These are phyloP conservation scores for Hirschfeldia incana DNA, from an alignment of 345 rosid genomes.

Conservation along the genomic window DNA sequence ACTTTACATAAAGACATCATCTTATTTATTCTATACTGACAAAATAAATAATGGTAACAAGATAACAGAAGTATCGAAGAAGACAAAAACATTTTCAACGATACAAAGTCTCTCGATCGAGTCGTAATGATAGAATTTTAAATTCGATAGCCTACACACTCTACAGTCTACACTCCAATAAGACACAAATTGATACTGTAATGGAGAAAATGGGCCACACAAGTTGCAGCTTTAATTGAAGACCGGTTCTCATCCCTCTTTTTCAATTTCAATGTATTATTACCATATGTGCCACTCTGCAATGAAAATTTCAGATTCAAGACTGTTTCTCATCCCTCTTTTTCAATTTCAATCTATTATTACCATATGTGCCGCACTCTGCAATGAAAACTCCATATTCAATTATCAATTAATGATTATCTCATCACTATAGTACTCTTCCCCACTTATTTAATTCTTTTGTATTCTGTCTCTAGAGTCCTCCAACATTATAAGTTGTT, in stretches of 20 bases:
- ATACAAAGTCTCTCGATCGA: conserved; percentile 21
- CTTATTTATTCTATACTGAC: not conserved
- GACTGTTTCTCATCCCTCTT: conserved; percentile 11
- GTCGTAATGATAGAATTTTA: conserved; percentile 21
- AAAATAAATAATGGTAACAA: not conserved
- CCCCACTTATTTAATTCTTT: conserved; percentile 36
- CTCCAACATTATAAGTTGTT: conserved; percentile 13
- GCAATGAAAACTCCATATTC: conserved; percentile 30
- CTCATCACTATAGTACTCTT: conserved; percentile 31
- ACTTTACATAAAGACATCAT: not conserved
- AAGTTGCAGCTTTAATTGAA: conserved; percentile 25
- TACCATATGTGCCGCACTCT: conserved; percentile 31
- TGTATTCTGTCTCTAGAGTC: conserved; percentile 27
- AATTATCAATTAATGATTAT: conserved; percentile 23
- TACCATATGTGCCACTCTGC: conserved; percentile 34
- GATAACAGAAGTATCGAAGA: conserved; percentile 7
- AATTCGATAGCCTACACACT: conserved; percentile 20
- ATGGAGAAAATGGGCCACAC: conserved; percentile 29
- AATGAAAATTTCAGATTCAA: conserved; percentile 28
- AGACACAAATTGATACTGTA: conserved; percentile 15
- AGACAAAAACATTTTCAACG: conserved; percentile 22
- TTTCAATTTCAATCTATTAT: not conserved
- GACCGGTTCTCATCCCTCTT: conserved; percentile 12
- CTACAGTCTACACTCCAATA: conserved; percentile 15
- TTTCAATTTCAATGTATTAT: not conserved